These are phyloP conservation scores for Venturia oleaginea DNA, from an alignment of 2,329 filamentous ascomycete genomes.

Conservation along the genomic window DNA sequence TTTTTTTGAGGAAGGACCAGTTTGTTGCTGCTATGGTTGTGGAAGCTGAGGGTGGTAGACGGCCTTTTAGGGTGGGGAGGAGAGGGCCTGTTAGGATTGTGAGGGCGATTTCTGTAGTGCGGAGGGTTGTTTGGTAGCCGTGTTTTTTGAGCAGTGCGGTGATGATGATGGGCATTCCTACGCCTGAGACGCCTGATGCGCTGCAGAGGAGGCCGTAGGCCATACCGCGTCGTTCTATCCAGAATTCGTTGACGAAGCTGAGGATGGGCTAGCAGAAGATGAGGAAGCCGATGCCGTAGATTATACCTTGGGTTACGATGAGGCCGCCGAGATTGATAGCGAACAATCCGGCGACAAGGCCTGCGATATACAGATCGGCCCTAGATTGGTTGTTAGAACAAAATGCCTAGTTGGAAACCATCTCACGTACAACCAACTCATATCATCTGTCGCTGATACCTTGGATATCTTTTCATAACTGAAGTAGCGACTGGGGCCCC, in stretches of 20 bases:
- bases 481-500: constrained; percentile 11
- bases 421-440: constrained; percentile 12
- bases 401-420: too few relatives aligned
- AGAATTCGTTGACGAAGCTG: constrained; percentile 34
- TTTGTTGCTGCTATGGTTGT: neutral
- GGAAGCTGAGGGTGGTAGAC: neutral
- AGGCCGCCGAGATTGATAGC: constrained; percentile 24
- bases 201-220: constrained; percentile 28
- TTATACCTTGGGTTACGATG: constrained; percentile 33
- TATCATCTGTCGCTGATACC: constrained; percentile 12
- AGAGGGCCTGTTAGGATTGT: constrained; percentile 8
- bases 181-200: constrained; percentile 23
- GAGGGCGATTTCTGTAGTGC: constrained; percentile 9
- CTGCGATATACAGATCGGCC: constrained; percentile 20
- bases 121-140: constrained; percentile 13
- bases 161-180: constrained; percentile 14
- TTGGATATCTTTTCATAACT: constrained; percentile 6
- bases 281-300: constrained; percentile 33
- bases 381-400: neutral
- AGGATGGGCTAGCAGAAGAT: constrained; percentile 31
- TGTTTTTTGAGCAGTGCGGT: constrained; percentile 7
- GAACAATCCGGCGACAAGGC: constrained; percentile 28
- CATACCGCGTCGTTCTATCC: constrained; percentile 31
- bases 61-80: constrained; percentile 5
- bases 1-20: constrained; percentile 5